These are phyloP conservation scores for Amborella trichopoda DNA, from an alignment of 164 flowering plant species.

Conservation along the genomic window DNA sequence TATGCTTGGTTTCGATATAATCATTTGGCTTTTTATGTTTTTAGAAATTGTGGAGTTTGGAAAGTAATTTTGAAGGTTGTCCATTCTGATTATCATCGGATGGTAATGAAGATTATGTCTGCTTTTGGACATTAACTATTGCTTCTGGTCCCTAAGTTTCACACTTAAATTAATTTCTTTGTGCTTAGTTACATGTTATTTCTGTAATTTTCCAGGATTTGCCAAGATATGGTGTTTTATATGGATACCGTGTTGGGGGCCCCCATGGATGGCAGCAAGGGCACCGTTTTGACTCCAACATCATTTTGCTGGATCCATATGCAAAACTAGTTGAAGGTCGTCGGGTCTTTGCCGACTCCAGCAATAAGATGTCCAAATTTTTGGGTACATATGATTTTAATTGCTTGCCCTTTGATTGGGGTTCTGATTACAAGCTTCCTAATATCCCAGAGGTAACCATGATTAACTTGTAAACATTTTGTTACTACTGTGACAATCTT, in stretches of 20 bases:
- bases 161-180: too few species aligned
- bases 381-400: slow-evolving; percentile 81
- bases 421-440: slow-evolving; percentile 60
- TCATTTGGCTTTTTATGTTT: too few species aligned
- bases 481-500: background rate
- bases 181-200: too few species aligned
- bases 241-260: slow-evolving; percentile 88
- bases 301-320: slow-evolving; percentile 81
- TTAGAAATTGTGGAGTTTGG: too few species aligned
- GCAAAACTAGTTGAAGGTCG: slow-evolving; percentile 89
- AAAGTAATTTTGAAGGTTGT: too few species aligned
- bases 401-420: slow-evolving; percentile 81
- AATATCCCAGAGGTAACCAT: slow-evolving; percentile 73
- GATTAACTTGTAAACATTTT: background rate
- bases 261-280: slow-evolving; percentile 76
- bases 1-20: too few species aligned
- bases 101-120: too few species aligned
- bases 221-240: slow-evolving; percentile 60
- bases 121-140: too few species aligned
- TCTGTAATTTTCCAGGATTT: slow-evolving; percentile 71
- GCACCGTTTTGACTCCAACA: slow-evolving; percentile 74
- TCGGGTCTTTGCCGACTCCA: slow-evolving; percentile 59
- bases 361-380: slow-evolving; percentile 40
- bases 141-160: too few species aligned
- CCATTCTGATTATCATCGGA: too few species aligned